A percentile compares a stretch with the other conserved stretches of the same genome.
These are phyloP conservation scores for Dimargaris xerosporica DNA, from an alignment of 192 early-diverging fungal species.

Conservation along the genomic window DNA sequence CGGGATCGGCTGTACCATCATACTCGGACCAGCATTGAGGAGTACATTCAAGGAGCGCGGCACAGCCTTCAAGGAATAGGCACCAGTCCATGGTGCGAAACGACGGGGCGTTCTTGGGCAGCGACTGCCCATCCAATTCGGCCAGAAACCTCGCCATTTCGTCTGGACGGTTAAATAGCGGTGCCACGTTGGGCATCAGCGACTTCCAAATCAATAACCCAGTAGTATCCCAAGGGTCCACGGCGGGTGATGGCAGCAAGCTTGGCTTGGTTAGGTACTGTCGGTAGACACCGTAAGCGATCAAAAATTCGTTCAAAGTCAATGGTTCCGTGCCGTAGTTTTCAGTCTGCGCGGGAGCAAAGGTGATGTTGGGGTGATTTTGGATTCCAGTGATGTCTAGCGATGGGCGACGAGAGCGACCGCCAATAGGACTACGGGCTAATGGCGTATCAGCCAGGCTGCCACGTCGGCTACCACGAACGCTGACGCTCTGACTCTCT, in stretches of 20 bases:
- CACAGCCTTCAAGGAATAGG: slow-evolving; percentile 8
- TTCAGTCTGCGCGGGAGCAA: background rate
- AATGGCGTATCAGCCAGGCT: too few relatives aligned
- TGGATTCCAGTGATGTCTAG: background rate
- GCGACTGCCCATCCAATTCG: background rate
- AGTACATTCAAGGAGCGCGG: background rate
- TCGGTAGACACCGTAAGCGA: slow-evolving; percentile 10
- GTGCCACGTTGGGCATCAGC: background rate
- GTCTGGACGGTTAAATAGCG: background rate
- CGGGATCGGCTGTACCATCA: background rate
- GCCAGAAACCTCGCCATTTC: slow-evolving; percentile 7
- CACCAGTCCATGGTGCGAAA: slow-evolving; percentile 2
- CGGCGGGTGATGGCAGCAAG: background rate
- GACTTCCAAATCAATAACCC: background rate
- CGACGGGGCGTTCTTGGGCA: too few relatives aligned
- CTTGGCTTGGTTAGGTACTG: background rate
- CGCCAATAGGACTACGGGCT: too few relatives aligned
- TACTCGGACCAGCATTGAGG: slow-evolving; percentile 3
- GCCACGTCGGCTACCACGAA: background rate
- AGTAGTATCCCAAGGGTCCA: slow-evolving; percentile 1
- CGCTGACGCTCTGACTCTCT: too few relatives aligned
- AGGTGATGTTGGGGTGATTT: background rate
- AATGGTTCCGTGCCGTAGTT: background rate
- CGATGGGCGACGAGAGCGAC: background rate
- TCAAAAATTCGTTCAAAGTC: background rate